phyloP scores from a whole-genome alignment of 73 alveolate species.

The Urostyla sp. region DNA sequence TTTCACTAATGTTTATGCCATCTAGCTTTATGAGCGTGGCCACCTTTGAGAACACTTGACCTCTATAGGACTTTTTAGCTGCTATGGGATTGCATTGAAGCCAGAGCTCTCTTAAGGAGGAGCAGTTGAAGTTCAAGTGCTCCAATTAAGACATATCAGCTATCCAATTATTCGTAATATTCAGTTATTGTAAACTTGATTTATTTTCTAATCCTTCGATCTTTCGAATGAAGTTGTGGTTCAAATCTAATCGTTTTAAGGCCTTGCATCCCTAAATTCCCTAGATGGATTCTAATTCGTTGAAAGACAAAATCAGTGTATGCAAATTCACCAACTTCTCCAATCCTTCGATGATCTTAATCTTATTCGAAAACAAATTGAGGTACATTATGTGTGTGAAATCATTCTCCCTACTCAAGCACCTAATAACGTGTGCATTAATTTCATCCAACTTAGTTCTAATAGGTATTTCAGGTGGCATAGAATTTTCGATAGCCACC shows the following conservation, averaged over 20 bases:
- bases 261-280: conserved; percentile 75
- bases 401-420: conserved; percentile 27
- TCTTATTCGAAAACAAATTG: conserved; percentile 88
- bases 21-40: conserved; percentile 65
- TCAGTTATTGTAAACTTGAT: conserved; percentile 70
- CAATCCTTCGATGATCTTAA: conserved; percentile 84
- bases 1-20: conserved; percentile 54
- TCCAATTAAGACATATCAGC: conserved; percentile 17
- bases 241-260: conserved; percentile 85
- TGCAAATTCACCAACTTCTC: conserved; percentile 80
- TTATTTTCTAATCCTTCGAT: conserved; percentile 79
- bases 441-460: conserved; percentile 50
- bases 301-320: conserved; percentile 88
- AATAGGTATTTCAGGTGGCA: conserved; percentile 77
- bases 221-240: conserved; percentile 89
- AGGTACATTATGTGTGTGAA: conserved; percentile 77
- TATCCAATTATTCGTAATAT: conserved; percentile 73
- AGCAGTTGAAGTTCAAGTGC: background rate
- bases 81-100: conserved; percentile 83
- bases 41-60: conserved; percentile 52
- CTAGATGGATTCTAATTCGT: conserved; percentile 87
- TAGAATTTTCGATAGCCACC: conserved; percentile 47
- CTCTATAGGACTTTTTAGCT: conserved; percentile 67
- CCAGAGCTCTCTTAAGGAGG: conserved; percentile 45
- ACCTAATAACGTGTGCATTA: background rate